Percentiles rank a stretch among this genome's conserved stretches.
These are phyloP conservation scores for Lodderomyces parapsilosis DNA, from an alignment of 1,139 yeast genomes.

Conservation along the genomic window DNA sequence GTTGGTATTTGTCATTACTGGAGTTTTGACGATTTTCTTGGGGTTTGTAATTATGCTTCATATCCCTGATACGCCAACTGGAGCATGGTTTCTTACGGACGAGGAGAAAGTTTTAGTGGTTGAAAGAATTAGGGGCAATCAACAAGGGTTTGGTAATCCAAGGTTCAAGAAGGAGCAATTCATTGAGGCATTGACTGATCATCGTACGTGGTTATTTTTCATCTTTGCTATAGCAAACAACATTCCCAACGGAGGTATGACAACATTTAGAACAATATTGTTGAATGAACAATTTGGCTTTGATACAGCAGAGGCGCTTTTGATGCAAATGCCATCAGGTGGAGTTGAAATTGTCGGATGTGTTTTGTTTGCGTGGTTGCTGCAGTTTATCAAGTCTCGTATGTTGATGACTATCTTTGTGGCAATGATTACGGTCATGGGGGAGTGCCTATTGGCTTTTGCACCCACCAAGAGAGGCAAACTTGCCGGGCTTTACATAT, in stretches of 20 bases:
- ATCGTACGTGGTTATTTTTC: conserved; percentile 42
- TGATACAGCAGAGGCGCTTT: conserved; percentile 23
- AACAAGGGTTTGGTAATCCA: conserved; percentile 58
- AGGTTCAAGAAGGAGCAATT: conserved; percentile 55
- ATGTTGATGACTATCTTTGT: conserved; percentile 45
- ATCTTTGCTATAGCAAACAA: conserved; percentile 16
- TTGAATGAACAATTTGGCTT: conserved; percentile 46
- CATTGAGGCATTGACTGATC: conserved; percentile 46
- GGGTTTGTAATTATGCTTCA: conserved; percentile 24
- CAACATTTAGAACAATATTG: conserved; percentile 46
- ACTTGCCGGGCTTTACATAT: conserved; percentile 42
- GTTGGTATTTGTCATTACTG: conserved; percentile 30
- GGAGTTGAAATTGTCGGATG: conserved; percentile 45
- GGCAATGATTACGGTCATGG: conserved; percentile 33
- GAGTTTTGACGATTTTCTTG: conserved; percentile 25
- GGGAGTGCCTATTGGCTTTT: conserved; percentile 50
- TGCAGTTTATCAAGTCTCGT: conserved; percentile 32
- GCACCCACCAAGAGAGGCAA: conserved; percentile 32
- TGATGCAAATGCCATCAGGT: conserved; percentile 37
- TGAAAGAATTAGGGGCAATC: conserved; percentile 35
- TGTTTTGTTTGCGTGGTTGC: conserved; percentile 27
- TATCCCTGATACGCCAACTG: conserved; percentile 29
- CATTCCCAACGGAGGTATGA: conserved; percentile 42
- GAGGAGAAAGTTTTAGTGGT: conserved; percentile 44
- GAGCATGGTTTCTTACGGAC: conserved; percentile 39